phyloP scores from a whole-genome alignment of 148 eudicot genomes.

The Tetragonia tetragonoides region DNA sequence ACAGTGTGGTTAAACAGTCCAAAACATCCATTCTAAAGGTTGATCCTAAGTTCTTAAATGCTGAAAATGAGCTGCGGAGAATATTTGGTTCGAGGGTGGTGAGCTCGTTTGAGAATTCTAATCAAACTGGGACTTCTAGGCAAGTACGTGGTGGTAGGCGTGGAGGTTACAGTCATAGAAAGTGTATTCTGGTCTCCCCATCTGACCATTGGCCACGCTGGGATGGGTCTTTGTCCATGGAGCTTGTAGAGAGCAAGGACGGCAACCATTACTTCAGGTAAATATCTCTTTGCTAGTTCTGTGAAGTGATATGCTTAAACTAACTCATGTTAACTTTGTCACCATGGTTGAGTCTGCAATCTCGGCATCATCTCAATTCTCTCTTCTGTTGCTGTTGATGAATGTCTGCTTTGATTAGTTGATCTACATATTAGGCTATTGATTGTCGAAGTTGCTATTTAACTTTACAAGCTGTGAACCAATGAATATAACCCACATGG shows the following conservation, averaged over 20 bases:
- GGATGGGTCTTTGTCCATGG: slow-evolving; percentile 96
- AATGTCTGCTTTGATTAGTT: background rate
- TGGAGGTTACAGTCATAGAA: slow-evolving; percentile 60
- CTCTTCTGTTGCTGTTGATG: background rate
- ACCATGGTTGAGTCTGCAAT: no score
- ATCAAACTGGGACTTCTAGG: slow-evolving; percentile 69
- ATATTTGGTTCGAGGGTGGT: slow-evolving; percentile 97
- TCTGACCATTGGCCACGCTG: slow-evolving; percentile 94
- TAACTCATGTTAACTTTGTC: background rate
- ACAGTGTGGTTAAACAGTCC: slow-evolving; percentile 31
- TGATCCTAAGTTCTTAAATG: slow-evolving; percentile 82
- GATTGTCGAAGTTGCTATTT: background rate
- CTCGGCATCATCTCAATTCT: background rate
- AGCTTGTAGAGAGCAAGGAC: slow-evolving; percentile 69
- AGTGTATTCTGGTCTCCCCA: slow-evolving; percentile 72
- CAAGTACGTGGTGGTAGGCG: slow-evolving; percentile 71
- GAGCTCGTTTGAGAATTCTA: slow-evolving; percentile 64
- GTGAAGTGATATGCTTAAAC: background rate
- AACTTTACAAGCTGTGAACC: background rate
- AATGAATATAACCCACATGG: no score
- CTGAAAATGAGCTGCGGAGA: slow-evolving; percentile 86
- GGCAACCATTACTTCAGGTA: slow-evolving; percentile 76
- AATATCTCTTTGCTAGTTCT: background rate
- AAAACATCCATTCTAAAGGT: slow-evolving; percentile 60
- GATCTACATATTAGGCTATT: no score